Base-by-base conservation (phyloP, 352 stramenopile genomes). In the Phytophthora agathidicida region DNA sequence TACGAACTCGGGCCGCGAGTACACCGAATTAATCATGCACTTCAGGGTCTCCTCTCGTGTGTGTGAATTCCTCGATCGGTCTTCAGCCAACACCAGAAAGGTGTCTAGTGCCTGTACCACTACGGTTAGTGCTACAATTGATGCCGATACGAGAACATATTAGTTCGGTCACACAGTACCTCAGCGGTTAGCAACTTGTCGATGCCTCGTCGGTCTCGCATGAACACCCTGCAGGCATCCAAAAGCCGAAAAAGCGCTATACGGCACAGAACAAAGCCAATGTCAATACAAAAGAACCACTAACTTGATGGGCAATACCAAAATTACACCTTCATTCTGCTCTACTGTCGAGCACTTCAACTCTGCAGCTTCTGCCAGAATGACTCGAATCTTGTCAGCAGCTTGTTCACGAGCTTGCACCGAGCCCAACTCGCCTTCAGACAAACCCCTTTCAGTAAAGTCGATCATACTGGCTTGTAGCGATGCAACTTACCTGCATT, bases 21-120 rank as follows among this genome's bases (percentile, higher is more conserved):
- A 87, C 7, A 89, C 66, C 19, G 71, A 86, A 42, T 91, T 91
- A 46, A 91, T 80, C 36, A 71, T 60, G 63, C 81, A 91, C 55
- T 87, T 91, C 42, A 91, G 50, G 22, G 75, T 68, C 65, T 87
- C 81, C 64, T 86, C 79, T 6, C 54, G 65, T 4, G 73, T 50
- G 3, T 33, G 30, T 36, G 24, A 41, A 19, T 31, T 50, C 52
- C 61, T 67, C 7, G 4, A 42, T 7, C 17, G 13, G 5, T 50
- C 11, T 37, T 73, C 67, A 39, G 65, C 65, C 2, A 78, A 20
- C 1, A 14, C 5, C 1, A 89, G 19, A 22, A 88, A 79, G 3
- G 35, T 37, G 6, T 81, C 53, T 1, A 91, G 35, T 1, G 64
- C 46, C 78, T 89, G 16, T 19, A 55, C 3, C 16, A 24, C 1